phyloP scores from a whole-genome alignment of 805 yeast genomes.

The Cyberlindnera maclurae region DNA sequence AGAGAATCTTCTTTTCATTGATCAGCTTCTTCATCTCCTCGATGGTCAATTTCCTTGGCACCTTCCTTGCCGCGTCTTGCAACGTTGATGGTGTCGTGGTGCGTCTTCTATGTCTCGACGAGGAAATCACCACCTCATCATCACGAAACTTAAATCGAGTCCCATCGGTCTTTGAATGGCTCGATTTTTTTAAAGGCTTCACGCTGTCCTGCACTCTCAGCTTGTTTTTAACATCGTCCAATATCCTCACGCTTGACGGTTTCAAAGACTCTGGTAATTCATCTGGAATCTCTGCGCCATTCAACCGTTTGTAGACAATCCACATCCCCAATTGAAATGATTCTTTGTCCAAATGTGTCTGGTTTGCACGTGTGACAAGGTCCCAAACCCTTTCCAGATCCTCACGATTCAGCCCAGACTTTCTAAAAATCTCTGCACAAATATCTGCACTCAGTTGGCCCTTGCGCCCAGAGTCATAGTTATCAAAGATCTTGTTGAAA shows the following conservation, averaged over 20 bases:
- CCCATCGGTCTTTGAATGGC: conserved; percentile 23
- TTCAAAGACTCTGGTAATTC: conserved; percentile 82
- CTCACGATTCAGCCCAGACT: conserved; percentile 82
- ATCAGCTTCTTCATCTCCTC: conserved; percentile 60
- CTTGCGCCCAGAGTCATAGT: conserved; percentile 69
- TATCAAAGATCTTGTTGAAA: conserved; percentile 82
- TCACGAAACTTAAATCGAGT: conserved; percentile 75
- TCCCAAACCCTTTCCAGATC: conserved; percentile 92
- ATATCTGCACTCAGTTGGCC: conserved; percentile 79
- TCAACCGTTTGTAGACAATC: conserved; percentile 80
- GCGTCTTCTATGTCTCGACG: conserved; percentile 25
- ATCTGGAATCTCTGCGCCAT: conserved; percentile 76
- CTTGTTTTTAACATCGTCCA: conserved; percentile 65
- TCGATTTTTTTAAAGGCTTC: conserved; percentile 20
- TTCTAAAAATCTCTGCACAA: conserved; percentile 81
- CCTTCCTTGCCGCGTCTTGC: not conserved
- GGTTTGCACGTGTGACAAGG: conserved; percentile 73
- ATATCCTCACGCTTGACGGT: conserved; percentile 77
- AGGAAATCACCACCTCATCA: conserved; percentile 33
- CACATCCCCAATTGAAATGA: conserved; percentile 98
- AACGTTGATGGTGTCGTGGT: not conserved
- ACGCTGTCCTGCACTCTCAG: conserved; percentile 15
- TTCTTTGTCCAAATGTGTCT: conserved; percentile 82
- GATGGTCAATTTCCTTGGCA: conserved; percentile 23
- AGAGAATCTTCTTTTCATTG: conserved; percentile 67